phyloP scores from a whole-genome alignment of 192 early-diverging fungal genomes.

The Umbelopsis sp. region DNA sequence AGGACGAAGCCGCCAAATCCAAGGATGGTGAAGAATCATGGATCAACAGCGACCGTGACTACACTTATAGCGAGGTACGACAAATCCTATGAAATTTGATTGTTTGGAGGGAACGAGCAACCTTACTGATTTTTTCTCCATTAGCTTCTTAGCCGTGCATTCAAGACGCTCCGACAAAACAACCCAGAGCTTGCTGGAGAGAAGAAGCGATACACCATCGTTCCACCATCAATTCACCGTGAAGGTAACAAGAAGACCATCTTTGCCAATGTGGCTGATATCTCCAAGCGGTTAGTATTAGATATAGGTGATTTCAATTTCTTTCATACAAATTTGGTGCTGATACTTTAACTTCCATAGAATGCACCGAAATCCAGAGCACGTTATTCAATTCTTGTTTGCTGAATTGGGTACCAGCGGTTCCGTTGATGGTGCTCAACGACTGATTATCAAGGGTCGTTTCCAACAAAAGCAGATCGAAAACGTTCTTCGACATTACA shows the following conservation, averaged over 20 bases:
- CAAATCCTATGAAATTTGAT: neutral
- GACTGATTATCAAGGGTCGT: slow-evolving; percentile 94
- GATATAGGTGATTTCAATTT: slow-evolving; percentile 1
- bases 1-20: slow-evolving; percentile 40
- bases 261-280: slow-evolving; percentile 96
- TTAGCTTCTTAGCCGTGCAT: slow-evolving; percentile 87
- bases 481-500: slow-evolving; percentile 95
- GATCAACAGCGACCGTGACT: slow-evolving; percentile 89
- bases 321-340: neutral
- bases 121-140: slow-evolving; percentile 6
- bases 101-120: neutral
- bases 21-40: slow-evolving; percentile 70
- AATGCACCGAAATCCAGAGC: slow-evolving; percentile 95
- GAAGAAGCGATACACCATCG: slow-evolving; percentile 93
- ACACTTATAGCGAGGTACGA: slow-evolving; percentile 86
- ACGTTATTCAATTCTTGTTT: slow-evolving; percentile 97
- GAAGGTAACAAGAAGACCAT: slow-evolving; percentile 96
- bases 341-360: slow-evolving; percentile 36
- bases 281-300: slow-evolving; percentile 71
- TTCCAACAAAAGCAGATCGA: slow-evolving; percentile 99
- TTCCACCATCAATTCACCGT: slow-evolving; percentile 85
- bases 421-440: slow-evolving; percentile 88
- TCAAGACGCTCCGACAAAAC: slow-evolving; percentile 87
- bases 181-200: slow-evolving; percentile 93
- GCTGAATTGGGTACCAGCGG: slow-evolving; percentile 99